Evolutionary conservation across 306 rosid species (phyloP).

Genomic region (Sicyos baderoa): DNA sequence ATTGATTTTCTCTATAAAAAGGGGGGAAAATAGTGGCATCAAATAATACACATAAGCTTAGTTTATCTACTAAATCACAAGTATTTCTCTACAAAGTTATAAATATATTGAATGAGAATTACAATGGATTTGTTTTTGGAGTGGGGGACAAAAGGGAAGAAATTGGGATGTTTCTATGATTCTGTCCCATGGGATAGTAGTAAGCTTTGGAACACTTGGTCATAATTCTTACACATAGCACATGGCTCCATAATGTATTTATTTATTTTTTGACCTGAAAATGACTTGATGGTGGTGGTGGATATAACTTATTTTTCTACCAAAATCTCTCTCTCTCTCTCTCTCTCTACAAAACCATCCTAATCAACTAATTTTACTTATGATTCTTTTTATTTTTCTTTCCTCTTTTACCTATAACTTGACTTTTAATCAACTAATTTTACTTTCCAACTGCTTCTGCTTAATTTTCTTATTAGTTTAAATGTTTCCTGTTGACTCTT

Average conservation of each 20-base stretch:
- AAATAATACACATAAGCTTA: no score
- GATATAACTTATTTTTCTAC: constrained; percentile 1
- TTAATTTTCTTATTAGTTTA: background rate
- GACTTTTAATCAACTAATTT: background rate
- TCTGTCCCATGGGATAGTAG: constrained; percentile 2
- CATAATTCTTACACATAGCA: constrained; percentile 11
- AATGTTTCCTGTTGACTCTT: background rate
- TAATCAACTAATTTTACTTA: no score
- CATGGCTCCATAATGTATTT: constrained; percentile 10
- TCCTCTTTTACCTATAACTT: background rate
- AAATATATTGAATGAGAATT: background rate
- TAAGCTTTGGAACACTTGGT: background rate
- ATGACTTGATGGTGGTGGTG: background rate
- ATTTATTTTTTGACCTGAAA: no score
- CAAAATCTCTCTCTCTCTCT: background rate
- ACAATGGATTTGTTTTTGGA: background rate
- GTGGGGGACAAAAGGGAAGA: background rate
- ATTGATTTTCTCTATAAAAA: no score
- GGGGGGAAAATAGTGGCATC: no score
- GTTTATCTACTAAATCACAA: no score
- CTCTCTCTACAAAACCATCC: background rate
- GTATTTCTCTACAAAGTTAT: no score
- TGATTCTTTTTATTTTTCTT: no score
- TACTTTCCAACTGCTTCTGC: constrained; percentile 16
- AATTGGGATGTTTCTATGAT: constrained; percentile 1